Evolutionary conservation across 768 basidiomycete genomes (phyloP), one percentile per base, ranked within the genome.

Genomic region (Neoboletus brunneissimus): DNA sequence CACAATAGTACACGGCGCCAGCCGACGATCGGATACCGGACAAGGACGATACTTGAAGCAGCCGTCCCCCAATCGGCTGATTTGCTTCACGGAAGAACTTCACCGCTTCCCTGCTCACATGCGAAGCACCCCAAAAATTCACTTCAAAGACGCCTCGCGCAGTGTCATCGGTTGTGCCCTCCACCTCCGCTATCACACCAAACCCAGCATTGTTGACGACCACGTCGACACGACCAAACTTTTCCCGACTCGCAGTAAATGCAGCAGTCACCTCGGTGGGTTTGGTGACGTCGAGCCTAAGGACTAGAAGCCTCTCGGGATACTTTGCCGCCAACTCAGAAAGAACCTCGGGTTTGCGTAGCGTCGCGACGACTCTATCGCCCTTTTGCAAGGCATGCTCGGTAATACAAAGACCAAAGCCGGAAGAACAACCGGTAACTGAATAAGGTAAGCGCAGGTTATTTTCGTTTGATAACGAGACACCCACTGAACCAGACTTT

Each of bases 41-140:
- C 44, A 57, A 49, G 9, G 77, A 76, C 32, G 69, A 70, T 15
- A 70, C 62, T 49, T 77, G 73, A 6, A 79, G 64, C 4, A 80
- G 54, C 8, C 70, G 61, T n/a, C 77, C 79, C 13, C 75, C 76
- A 4, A 55, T 55, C 1, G 77, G 77, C 15, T 44, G 47, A 29
- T 66, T 68, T 22, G 48, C 67, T 13, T 68, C 67, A 16, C 67
- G 54, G 44, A 67, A 67, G 43, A 62, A 50, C 34, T 42, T 44
- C 41, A 62, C 48, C 23, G 75, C 77, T 68, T 74, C 66, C 52
- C 59, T 73, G 34, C 65, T 71, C 45, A 80, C 68, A 49, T 74
- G 59, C 5, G 72, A 77, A 0, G 77, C 73, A 0, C 76, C 79
- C 76, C 79, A 79, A 53, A 79, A 81, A 42, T 73, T 67, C 12